Evolutionary conservation across 2,329 filamentous ascomycete species (phyloP).

Genomic region (Ramularia collo-cygni): DNA sequence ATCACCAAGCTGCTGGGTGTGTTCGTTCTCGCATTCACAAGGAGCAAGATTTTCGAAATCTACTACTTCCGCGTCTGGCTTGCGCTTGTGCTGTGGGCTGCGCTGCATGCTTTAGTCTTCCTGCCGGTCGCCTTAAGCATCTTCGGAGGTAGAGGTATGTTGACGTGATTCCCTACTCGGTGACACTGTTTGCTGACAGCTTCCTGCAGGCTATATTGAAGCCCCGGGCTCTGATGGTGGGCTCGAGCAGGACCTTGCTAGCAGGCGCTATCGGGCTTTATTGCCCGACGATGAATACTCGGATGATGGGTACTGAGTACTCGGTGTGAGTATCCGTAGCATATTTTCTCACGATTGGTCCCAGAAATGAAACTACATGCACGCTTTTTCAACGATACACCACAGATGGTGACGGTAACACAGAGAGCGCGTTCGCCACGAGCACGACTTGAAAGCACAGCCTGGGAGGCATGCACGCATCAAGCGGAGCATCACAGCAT

Average conservation of each 20-base stretch:
- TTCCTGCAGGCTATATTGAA: slow-evolving; percentile 65
- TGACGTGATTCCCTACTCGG: slow-evolving; percentile 1
- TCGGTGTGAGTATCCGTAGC: no score
- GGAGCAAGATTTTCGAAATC: slow-evolving; percentile 98
- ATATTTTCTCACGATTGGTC: no score
- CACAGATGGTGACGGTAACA: no score
- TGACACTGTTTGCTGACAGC: slow-evolving; percentile 13
- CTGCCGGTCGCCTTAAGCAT: slow-evolving; percentile 83
- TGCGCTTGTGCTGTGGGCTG: slow-evolving; percentile 81
- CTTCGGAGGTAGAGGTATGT: slow-evolving; percentile 67
- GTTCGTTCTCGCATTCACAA: slow-evolving; percentile 83
- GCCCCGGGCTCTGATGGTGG: slow-evolving; percentile 73
- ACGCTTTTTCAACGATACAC: no score
- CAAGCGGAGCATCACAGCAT: no score
- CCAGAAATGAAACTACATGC: no score
- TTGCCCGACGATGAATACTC: slow-evolving; percentile 72
- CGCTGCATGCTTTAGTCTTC: slow-evolving; percentile 82
- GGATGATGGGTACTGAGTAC: slow-evolving; percentile 52
- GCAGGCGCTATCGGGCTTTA: slow-evolving; percentile 68
- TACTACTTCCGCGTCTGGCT: slow-evolving; percentile 99
- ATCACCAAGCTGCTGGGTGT: slow-evolving; percentile 93
- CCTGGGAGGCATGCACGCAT: no score
- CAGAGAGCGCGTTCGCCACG: no score
- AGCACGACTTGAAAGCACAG: no score
- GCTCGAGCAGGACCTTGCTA: slow-evolving; percentile 80